phyloP scores from a whole-genome alignment of 371 early-diverging fungal species.

The Mortierella sp. region DNA sequence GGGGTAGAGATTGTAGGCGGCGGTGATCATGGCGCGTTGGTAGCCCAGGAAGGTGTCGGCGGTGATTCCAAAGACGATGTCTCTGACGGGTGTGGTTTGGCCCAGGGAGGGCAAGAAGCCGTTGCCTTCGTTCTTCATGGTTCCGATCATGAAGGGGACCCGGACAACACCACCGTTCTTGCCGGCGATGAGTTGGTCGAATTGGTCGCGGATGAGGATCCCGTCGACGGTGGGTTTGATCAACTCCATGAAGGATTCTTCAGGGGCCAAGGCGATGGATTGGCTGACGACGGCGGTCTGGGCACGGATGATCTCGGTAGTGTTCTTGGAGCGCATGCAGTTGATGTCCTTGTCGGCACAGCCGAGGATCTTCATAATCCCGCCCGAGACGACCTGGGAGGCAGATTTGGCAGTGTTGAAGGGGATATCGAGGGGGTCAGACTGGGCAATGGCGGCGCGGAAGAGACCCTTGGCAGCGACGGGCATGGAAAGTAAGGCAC shows the following conservation, averaged over 20 bases:
- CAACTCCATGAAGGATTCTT: slow-evolving; percentile 57
- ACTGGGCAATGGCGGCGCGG: slow-evolving; percentile 51
- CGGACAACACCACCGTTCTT: slow-evolving; percentile 46
- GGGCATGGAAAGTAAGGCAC: slow-evolving; percentile 52
- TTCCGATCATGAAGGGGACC: slow-evolving; percentile 54
- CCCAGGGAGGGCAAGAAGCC: slow-evolving; percentile 57
- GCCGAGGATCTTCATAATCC: slow-evolving; percentile 40
- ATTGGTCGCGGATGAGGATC: slow-evolving; percentile 43
- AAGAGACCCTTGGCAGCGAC: slow-evolving; percentile 52
- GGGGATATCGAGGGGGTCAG: slow-evolving; percentile 51
- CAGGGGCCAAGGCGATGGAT: slow-evolving; percentile 50
- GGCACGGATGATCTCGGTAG: slow-evolving; percentile 35
- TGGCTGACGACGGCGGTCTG: slow-evolving; percentile 42
- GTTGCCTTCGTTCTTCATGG: slow-evolving; percentile 55
- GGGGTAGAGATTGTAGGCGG: slow-evolving; percentile 35
- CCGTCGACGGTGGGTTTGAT: slow-evolving; percentile 57
- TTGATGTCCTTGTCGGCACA: slow-evolving; percentile 30
- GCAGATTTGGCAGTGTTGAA: slow-evolving; percentile 50
- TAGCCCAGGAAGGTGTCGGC: slow-evolving; percentile 49
- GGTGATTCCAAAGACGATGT: slow-evolving; percentile 44
- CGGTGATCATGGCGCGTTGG: slow-evolving; percentile 50
- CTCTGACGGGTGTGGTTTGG: slow-evolving; percentile 44
- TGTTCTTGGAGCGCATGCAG: slow-evolving; percentile 51
- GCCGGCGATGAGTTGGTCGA: slow-evolving; percentile 56
- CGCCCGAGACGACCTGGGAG: slow-evolving; percentile 46